phyloP scores from a whole-genome alignment of 345 rosid species.

The Salix koriyanagi region DNA sequence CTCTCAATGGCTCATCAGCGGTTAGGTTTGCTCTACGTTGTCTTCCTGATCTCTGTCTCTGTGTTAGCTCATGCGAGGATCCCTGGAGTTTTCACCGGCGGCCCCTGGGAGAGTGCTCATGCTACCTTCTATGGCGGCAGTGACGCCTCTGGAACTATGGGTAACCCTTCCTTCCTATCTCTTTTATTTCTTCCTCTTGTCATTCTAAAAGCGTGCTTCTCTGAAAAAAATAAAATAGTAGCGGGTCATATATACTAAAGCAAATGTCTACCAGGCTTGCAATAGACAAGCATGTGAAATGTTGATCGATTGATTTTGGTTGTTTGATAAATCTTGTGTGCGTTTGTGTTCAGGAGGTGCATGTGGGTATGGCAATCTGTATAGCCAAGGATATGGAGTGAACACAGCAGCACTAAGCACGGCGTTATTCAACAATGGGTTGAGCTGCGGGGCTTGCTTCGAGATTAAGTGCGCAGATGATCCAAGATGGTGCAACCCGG shows the following conservation, averaged over 20 bases:
- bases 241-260: no score
- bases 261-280: no score
- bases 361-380: conserved; percentile 91
- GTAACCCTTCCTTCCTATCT: conserved; percentile 10
- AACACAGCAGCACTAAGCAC: conserved; percentile 97
- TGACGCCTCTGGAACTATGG: conserved; percentile 67
- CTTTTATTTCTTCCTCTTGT: not conserved
- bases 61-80: conserved; percentile 23
- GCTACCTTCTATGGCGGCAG: conserved; percentile 66
- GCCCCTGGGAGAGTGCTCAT: conserved; percentile 43
- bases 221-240: no score
- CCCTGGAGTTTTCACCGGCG: conserved; percentile 39
- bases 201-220: not conserved
- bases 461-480: conserved; percentile 75
- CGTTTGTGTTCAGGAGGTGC: conserved; percentile 61
- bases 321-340: not conserved
- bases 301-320: not conserved
- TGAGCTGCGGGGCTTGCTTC: conserved; percentile 91
- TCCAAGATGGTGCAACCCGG: conserved; percentile 78
- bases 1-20: conserved; percentile 16
- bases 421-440: conserved; percentile 81
- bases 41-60: conserved; percentile 20
- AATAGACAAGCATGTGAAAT: no score
- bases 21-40: conserved; percentile 8
- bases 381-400: conserved; percentile 93